Percentiles rank a stretch among this genome's conserved stretches.
These are phyloP conservation scores for Eucalyptus sp. DNA, from an alignment of 345 rosid genomes.

Conservation along the genomic window DNA sequence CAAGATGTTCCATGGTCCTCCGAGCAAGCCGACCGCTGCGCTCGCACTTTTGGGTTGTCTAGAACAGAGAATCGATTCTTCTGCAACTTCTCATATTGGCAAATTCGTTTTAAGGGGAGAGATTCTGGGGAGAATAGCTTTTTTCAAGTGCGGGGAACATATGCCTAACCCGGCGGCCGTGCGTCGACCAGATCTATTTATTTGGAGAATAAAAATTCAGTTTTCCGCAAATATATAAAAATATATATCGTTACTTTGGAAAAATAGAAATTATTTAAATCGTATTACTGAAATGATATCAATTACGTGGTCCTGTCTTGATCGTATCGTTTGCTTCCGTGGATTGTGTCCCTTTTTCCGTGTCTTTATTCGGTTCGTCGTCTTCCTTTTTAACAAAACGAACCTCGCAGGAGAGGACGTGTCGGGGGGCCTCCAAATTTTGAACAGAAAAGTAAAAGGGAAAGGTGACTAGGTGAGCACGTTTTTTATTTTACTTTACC, in stretches of 20 bases:
- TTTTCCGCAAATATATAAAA: not conserved
- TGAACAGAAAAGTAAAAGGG: not conserved
- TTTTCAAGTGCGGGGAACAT: not conserved
- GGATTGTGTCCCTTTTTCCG: not conserved
- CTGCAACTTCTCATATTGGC: not conserved
- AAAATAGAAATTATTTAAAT: not conserved
- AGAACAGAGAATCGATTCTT: not conserved
- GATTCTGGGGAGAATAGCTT: not conserved
- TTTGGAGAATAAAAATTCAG: not conserved
- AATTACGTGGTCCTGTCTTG: not conserved
- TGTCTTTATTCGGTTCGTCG: not conserved
- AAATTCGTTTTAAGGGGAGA: not conserved
- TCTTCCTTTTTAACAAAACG: not conserved
- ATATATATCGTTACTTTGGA: not conserved
- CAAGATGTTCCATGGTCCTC: not conserved
- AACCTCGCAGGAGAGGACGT: not conserved
- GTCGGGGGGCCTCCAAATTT: not conserved
- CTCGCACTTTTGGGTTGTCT: not conserved
- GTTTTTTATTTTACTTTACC: accelerated
- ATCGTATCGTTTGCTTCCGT: not conserved
- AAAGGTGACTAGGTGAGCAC: not conserved
- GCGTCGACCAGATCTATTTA: not conserved
- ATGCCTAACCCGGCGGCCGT: not conserved
- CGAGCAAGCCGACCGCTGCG: not conserved
- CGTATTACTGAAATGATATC: not conserved